phyloP scores from a whole-genome alignment of 306 rosid genomes.

The Begonia peltatifolia region DNA sequence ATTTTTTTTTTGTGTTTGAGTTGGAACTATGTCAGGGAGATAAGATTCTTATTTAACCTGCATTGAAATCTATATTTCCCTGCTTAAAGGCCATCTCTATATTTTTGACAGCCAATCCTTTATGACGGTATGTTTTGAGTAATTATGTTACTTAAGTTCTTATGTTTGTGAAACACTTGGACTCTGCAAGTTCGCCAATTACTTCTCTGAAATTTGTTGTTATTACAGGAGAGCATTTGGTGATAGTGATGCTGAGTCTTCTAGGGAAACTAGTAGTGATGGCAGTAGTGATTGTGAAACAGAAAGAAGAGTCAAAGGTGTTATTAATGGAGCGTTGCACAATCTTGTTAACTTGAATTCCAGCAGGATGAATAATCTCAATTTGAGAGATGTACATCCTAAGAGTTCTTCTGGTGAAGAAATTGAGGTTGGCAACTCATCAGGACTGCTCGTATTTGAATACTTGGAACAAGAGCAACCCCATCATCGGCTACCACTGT shows the following conservation, averaged over 20 bases:
- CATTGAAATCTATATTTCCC: no score
- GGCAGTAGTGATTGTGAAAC: constrained; percentile 34
- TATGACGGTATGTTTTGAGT: no score
- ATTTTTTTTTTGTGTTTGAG: no score
- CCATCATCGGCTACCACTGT: constrained; percentile 33
- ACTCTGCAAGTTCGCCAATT: no score
- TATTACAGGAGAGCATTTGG: constrained; percentile 21
- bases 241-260: constrained; percentile 25
- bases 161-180: no score
- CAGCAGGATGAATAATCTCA: constrained; percentile 19
- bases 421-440: constrained; percentile 23
- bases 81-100: no score
- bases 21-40: no score
- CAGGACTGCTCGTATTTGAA: constrained; percentile 22
- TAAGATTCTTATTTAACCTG: no score
- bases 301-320: constrained; percentile 11
- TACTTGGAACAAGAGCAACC: constrained; percentile 37
- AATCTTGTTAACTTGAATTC: constrained; percentile 12
- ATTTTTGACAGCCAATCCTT: no score
- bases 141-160: no score
- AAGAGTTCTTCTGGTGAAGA: constrained; percentile 26
- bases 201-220: neutral
- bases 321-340: constrained; percentile 2
- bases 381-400: constrained; percentile 20
- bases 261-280: constrained; percentile 34